phyloP scores from a whole-genome alignment of 805 yeast species.

The Wickerhamiella azymoides region DNA sequence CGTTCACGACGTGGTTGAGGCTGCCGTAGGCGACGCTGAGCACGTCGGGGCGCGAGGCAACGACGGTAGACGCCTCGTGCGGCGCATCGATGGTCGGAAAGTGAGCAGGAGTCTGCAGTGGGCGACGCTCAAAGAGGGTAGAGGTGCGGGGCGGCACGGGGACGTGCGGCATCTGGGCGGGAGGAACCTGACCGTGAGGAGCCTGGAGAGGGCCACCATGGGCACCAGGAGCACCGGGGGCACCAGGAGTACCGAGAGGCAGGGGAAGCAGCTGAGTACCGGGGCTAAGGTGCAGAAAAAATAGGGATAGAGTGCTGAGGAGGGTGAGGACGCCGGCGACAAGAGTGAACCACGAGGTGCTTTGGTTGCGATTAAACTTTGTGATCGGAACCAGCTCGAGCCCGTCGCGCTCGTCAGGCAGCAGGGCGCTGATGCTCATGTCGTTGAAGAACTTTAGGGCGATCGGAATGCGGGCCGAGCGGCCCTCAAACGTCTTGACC shows the following conservation, averaged over 20 bases:
- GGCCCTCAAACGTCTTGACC: background rate
- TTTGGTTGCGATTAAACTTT: background rate
- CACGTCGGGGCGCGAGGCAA: too few relatives aligned
- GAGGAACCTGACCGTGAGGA: too few relatives aligned
- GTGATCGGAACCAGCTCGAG: background rate
- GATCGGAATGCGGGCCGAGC: background rate
- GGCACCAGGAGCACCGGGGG: too few relatives aligned
- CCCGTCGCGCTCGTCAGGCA: background rate
- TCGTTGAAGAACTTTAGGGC: background rate
- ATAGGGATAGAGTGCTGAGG: background rate
- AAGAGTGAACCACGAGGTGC: background rate
- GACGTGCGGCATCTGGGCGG: too few relatives aligned
- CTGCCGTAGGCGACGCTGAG: too few relatives aligned
- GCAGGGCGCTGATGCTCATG: background rate
- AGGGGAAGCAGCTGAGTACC: background rate
- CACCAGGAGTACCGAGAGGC: background rate
- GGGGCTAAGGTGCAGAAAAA: background rate
- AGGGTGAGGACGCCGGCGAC: background rate
- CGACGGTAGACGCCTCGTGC: too few relatives aligned
- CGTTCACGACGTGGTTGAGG: too few relatives aligned
- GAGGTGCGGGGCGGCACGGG: too few relatives aligned
- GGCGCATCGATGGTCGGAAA: too few relatives aligned
- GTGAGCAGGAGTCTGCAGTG: too few relatives aligned
- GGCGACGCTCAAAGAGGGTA: too few relatives aligned
- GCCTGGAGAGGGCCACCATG: too few relatives aligned